Evolutionary conservation across 495 filamentous ascomycete species (phyloP), one percentile per base, ranked within the genome.

Genomic region (Aspergillus campestris): DNA sequence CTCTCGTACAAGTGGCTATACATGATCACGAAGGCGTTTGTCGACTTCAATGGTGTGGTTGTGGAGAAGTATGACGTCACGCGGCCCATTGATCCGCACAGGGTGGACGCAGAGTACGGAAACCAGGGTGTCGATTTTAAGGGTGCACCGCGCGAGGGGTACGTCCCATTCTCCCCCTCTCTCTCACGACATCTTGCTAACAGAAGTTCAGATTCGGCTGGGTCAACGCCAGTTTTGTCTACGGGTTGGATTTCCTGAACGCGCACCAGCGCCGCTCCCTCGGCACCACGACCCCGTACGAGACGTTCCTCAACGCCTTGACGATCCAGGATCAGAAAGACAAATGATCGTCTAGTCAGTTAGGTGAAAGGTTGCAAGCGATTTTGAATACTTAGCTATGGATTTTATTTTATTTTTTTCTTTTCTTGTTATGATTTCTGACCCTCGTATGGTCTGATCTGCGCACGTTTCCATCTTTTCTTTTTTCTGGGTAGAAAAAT

Each of bases 21-120:
- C 62, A 97, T 96, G 91, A 85, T 95, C 53, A 95, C 86, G 30
- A 94, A 92, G 63, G 87, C 89, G 0, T 98, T 97, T 66, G 86
- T 94, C 18, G 89, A 98, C 56, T 97, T 89, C 73, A 95, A 96
- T 55, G 92, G 92, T 14, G 87, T 95, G 28, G 89, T 98, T 13
- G 92, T 96, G 0, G 92, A 98, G 69, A 98, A 98, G 63, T 98
- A 98, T 69, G 86, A 98, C 65, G 92, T 98, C 37, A 97, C 92
- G 38, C 69, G 87, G 42, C 81, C 81, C 15, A 79, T 89, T 51
- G 88, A 91, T 54, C 87, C 92, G 24, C 92, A 97, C 60, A 80
- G 84, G 15, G 92, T 98, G 7, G 85, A 88, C 59, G 92, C 92
- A 46, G 92, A 98, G 65, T 98, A 98, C 60, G 92, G 92, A 2